Base-by-base conservation (phyloP, 768 basidiomycete genomes). In the Amanita muscaria region DNA sequence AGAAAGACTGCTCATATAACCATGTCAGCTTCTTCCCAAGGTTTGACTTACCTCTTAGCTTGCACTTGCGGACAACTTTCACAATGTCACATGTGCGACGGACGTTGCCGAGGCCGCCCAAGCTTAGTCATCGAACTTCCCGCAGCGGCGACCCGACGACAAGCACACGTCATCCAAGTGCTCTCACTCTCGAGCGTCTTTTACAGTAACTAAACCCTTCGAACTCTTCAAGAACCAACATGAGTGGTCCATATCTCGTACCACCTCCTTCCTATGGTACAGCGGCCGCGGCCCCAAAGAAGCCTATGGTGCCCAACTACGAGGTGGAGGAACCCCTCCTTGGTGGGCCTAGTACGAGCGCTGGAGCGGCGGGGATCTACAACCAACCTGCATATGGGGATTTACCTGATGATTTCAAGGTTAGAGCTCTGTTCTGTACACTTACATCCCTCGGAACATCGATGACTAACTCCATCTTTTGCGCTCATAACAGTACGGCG, bases 361-460 rank as follows among this genome's bases (percentile, higher is more conserved):
- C 48, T 33, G 60, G 67, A 14, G 61, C 61, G 14, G 69, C 71
- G 22, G 80, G 66, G n/a, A 72, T 80, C 52, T 86, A 74, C 51
- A 77, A 91, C 64, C 87, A 91, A 53, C 81, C 88, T 4, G 69
- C 64, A 21, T 67, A 65, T 25, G 87, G 76, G 37, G 89, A 91
- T 51, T 56, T 91, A 37, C 89, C 88, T 0, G 92, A 94, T 56
- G 93, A 96, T 62, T 96, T 96, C 77, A 90, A 93, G 76, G 88
- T 88, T 48, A n/a, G n/a, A 18, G 65, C 56, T 2, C 19, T 16
- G 21, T 35, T 10, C 16, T 6, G 39, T n/a, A 15, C 21, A 18
- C 10, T 41, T n/a, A 15, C 21, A 18, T 30, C 21, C 29, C 38
- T 38, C 27, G 27, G 6, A 29, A 6, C 27, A 29, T 12, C 12